These are phyloP conservation scores for Colletotrichum sublineola DNA, from an alignment of 2,329 filamentous ascomycete species.

Conservation along the genomic window DNA sequence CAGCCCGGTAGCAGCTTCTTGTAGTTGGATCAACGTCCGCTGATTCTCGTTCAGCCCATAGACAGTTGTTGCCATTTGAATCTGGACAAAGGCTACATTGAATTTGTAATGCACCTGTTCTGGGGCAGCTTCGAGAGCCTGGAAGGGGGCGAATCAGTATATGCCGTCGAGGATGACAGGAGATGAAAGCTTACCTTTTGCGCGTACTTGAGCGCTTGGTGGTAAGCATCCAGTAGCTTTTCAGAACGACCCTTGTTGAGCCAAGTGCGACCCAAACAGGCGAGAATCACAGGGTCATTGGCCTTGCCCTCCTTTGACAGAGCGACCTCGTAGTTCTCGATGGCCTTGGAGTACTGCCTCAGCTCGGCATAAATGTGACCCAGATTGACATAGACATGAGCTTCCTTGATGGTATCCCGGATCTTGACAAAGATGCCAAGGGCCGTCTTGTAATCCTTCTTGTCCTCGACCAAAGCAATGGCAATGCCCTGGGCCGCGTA, in stretches of 20 bases:
- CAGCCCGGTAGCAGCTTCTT: conserved; percentile 83
- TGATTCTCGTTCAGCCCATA: conserved; percentile 81
- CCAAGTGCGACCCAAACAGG: conserved; percentile 91
- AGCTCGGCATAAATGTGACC: conserved; percentile 94
- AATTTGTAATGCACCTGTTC: conserved; percentile 94
- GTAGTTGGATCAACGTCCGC: conserved; percentile 83
- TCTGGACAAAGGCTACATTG: conserved; percentile 98
- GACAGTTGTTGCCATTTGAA: conserved; percentile 88
- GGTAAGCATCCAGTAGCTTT: conserved; percentile 69
- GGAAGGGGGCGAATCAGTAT: conserved; percentile 45
- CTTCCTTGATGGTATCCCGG: conserved; percentile 88
- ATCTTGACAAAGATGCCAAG: conserved; percentile 92
- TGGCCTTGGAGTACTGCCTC: conserved; percentile 89
- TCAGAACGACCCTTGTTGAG: conserved; percentile 80
- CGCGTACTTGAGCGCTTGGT: conserved; percentile 70
- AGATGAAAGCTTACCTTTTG: conserved; percentile 65
- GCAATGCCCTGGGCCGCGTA: conserved; percentile 97
- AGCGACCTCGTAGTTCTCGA: conserved; percentile 93
- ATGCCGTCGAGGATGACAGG: neutral
- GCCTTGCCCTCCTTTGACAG: conserved; percentile 80
- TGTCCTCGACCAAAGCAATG: conserved; percentile 94
- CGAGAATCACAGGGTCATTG: conserved; percentile 82
- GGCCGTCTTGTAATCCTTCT: conserved; percentile 86
- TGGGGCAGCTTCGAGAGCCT: conserved; percentile 82
- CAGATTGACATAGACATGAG: conserved; percentile 91